A percentile compares a stretch with the other conserved stretches of the same genome.
phyloP scores from a whole-genome alignment of 495 filamentous ascomycete species.

The Patellaria atrata region DNA sequence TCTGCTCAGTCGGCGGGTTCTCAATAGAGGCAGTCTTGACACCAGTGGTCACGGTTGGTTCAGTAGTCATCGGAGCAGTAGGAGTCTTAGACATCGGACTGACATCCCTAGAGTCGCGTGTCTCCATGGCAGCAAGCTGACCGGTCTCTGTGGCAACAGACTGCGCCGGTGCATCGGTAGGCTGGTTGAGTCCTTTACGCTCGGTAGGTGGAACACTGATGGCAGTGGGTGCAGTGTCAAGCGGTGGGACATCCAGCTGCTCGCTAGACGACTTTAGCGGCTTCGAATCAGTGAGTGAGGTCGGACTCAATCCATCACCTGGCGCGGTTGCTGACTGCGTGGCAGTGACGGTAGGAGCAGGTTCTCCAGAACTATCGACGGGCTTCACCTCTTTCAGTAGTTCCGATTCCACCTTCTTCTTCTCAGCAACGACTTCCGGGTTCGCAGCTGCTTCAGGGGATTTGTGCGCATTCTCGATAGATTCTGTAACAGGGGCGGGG shows the following conservation, averaged over 20 bases:
- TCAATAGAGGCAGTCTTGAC: too few species aligned
- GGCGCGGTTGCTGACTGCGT: slow-evolving; percentile 12
- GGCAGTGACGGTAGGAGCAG: slow-evolving; percentile 21
- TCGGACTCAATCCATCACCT: slow-evolving; percentile 6
- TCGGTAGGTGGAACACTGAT: too few species aligned
- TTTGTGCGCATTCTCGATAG: slow-evolving; percentile 45
- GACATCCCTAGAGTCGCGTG: slow-evolving; percentile 20
- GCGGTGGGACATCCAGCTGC: background rate
- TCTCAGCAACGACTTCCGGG: slow-evolving; percentile 18
- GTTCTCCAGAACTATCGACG: slow-evolving; percentile 19
- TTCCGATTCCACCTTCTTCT: slow-evolving; percentile 13
- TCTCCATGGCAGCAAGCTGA: slow-evolving; percentile 1
- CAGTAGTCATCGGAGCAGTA: slow-evolving; percentile 10
- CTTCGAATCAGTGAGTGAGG: slow-evolving; percentile 12
- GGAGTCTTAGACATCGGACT: slow-evolving; percentile 24
- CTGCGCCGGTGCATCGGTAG: slow-evolving; percentile 5
- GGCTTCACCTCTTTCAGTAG: slow-evolving; percentile 14
- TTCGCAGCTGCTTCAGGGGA: slow-evolving; percentile 59
- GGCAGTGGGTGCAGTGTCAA: too few species aligned
- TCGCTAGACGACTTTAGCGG: slow-evolving; percentile 18
- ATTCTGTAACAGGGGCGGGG: slow-evolving; percentile 60
- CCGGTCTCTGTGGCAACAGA: background rate
- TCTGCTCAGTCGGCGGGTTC: slow-evolving; percentile 11
- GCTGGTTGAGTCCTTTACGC: slow-evolving; percentile 14
- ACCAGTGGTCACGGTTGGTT: slow-evolving; percentile 23